These are phyloP conservation scores for Chlorella sp. DNA, from an alignment of 139 green algal species.

Conservation along the genomic window DNA sequence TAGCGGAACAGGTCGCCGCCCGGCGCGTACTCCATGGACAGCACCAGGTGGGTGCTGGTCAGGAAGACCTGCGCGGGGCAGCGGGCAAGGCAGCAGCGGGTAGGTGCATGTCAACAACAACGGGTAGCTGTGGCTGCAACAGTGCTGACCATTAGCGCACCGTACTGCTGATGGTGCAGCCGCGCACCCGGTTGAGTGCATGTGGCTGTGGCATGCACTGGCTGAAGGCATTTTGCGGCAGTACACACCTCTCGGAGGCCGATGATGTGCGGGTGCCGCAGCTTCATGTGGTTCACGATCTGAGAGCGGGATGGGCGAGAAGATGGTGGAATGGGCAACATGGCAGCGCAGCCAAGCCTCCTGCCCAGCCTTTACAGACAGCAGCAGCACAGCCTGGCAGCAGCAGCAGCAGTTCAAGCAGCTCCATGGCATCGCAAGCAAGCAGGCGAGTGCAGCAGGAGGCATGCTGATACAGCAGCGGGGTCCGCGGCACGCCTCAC, in stretches of 20 bases:
- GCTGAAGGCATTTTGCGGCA: background rate
- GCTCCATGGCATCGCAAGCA: no score
- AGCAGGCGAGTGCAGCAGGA: no score
- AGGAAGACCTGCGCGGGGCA: conserved; percentile 19
- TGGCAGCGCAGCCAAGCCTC: background rate
- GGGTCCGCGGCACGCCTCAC: background rate
- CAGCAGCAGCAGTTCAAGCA: no score
- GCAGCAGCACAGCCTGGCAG: no score
- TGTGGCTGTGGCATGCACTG: no score
- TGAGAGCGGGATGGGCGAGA: background rate
- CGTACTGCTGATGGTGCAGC: no score
- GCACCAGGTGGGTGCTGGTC: conserved; percentile 54
- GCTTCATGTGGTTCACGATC: conserved; percentile 94
- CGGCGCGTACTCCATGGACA: conserved; percentile 86
- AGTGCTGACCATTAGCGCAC: no score
- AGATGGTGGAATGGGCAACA: background rate
- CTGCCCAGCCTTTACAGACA: background rate
- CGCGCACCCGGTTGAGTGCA: no score
- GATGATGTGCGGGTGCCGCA: conserved; percentile 97
- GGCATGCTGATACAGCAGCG: no score
- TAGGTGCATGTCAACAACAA: no score
- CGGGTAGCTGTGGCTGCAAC: no score
- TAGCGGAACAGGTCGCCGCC: conserved; percentile 79
- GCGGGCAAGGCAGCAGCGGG: background rate
- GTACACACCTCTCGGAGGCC: conserved; percentile 83